phyloP scores from a whole-genome alignment of 2,329 filamentous ascomycete genomes.

The Didymella glomerata region DNA sequence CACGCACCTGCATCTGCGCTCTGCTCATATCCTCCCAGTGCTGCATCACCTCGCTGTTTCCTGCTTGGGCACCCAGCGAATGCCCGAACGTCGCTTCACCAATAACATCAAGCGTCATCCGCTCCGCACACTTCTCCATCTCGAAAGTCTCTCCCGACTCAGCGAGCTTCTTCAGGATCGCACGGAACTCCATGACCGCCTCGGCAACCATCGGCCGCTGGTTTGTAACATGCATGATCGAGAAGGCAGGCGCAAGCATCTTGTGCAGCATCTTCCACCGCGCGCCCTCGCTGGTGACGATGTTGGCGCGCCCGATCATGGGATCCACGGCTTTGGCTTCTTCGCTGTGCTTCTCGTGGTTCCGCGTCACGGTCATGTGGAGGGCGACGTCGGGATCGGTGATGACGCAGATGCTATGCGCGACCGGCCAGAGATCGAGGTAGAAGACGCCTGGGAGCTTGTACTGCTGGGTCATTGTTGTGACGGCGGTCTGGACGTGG shows the following conservation, averaged over 20 bases:
- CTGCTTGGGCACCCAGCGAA: conserved; percentile 35
- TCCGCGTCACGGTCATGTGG: conserved; percentile 48
- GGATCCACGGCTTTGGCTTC: conserved; percentile 33
- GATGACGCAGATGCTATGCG: conserved; percentile 42
- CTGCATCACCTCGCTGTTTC: conserved; percentile 20
- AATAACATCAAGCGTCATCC: conserved; percentile 43
- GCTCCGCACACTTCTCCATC: conserved; percentile 33
- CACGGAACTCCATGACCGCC: conserved; percentile 44
- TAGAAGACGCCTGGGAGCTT: conserved; percentile 53
- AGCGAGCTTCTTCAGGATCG: conserved; percentile 32
- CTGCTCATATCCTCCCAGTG: conserved; percentile 33
- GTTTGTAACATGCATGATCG: conserved; percentile 40
- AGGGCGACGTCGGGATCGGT: conserved; percentile 51
- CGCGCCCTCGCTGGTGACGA: conserved; percentile 44
- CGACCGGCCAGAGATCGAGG: conserved; percentile 57
- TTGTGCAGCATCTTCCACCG: conserved; percentile 48
- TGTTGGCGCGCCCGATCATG: conserved; percentile 39
- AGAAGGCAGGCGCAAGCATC: conserved; percentile 51
- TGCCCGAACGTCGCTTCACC: conserved; percentile 36
- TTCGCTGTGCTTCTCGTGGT: conserved; percentile 44
- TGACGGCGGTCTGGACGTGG: conserved; percentile 49
- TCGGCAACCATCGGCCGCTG: conserved; percentile 44
- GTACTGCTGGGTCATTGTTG: conserved; percentile 48
- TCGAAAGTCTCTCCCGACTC: conserved; percentile 34
- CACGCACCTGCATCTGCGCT: conserved; percentile 20